Evolutionary conservation across 805 yeast genomes (phyloP), one percentile per base, ranked within the genome.

Genomic region (Wickerhamomyces canadensis): DNA sequence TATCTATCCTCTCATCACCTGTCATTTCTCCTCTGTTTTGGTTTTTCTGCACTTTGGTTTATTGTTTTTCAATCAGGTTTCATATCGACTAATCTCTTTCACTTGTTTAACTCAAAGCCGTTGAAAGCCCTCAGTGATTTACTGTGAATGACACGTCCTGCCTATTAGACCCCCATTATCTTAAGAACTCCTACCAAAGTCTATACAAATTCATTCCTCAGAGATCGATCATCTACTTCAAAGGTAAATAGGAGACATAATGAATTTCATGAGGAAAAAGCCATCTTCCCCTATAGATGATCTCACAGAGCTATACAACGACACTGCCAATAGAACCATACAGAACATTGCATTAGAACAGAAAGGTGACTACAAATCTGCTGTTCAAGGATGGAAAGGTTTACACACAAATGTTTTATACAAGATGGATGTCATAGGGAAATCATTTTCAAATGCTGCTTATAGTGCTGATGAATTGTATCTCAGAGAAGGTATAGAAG

Each of bases 361-460:
- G 41, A 62, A 65, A 15, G 64, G 68, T 24, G 67, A 71, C 16
- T 56, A 67, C 31, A 72, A 67, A 34, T 75, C 71, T 14, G 83
- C 88, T 3, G 58, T 80, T 16, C 74, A 72, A 41, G 89, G 89
- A 3, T 82, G 91, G 89, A 81, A 78, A 45, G 65, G 78, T 2
- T 58, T 84, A n/a, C 85, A 79, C 44, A 76, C 84, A 2, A 70
- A 74, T 33, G 66, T 79, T 3, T 65, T 76, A 33, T 74, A 65
- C 52, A 75, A 75, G 47, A 58, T 80, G 30, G 84, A 79, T 16
- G 42, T 55, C 37, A 47, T 82, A 47, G 70, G 80, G 51, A 61
- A 72, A 36, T 56, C 57, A 42, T 55, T 54, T 51, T 52, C 53
- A 22, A 42, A 59, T 47, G 42, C 49, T 36, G 38, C 42, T 36